These are phyloP conservation scores for Xylona heveae DNA, from an alignment of 495 filamentous ascomycete genomes.

Conservation along the genomic window DNA sequence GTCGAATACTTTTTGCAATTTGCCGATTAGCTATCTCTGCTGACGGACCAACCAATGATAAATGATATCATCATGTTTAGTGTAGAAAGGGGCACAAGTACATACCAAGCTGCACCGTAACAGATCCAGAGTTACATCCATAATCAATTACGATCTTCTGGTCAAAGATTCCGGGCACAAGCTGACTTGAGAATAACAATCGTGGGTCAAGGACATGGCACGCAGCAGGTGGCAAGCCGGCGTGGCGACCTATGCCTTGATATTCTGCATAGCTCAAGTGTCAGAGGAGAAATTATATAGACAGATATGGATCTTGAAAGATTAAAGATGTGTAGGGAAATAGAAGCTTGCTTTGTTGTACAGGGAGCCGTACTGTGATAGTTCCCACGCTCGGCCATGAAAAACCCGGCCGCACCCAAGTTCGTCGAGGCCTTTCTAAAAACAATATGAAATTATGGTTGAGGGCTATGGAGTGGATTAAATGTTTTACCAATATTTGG, in stretches of 20 bases:
- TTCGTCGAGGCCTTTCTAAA: too few relatives aligned
- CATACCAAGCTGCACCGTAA: slow-evolving; percentile 17
- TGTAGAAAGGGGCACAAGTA: neutral
- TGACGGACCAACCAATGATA: too few relatives aligned
- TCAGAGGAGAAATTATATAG: neutral
- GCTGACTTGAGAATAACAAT: slow-evolving; percentile 9
- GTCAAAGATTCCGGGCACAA: slow-evolving; percentile 12
- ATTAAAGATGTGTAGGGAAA: too few relatives aligned
- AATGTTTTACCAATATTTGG: too few relatives aligned
- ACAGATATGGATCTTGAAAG: slow-evolving; percentile 1
- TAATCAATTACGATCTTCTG: slow-evolving; percentile 15
- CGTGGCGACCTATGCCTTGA: slow-evolving; percentile 4
- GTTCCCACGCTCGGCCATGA: slow-evolving; percentile 1
- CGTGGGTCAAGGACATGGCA: slow-evolving; percentile 17
- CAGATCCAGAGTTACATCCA: slow-evolving; percentile 18
- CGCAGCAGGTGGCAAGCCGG: slow-evolving; percentile 7
- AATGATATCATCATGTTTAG: neutral
- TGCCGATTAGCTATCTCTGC: neutral
- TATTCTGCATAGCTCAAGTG: too few relatives aligned
- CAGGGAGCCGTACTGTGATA: too few relatives aligned
- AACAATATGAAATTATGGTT: too few relatives aligned
- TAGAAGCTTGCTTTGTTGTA: slow-evolving; percentile 1
- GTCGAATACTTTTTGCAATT: slow-evolving; percentile 12
- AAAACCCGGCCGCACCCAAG: too few relatives aligned
- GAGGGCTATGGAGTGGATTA: too few relatives aligned